Evolutionary conservation across 2,329 filamentous ascomycete species (phyloP), one percentile per base, ranked within the genome.

Genomic region (Dothidotthia symphoricarpi): DNA sequence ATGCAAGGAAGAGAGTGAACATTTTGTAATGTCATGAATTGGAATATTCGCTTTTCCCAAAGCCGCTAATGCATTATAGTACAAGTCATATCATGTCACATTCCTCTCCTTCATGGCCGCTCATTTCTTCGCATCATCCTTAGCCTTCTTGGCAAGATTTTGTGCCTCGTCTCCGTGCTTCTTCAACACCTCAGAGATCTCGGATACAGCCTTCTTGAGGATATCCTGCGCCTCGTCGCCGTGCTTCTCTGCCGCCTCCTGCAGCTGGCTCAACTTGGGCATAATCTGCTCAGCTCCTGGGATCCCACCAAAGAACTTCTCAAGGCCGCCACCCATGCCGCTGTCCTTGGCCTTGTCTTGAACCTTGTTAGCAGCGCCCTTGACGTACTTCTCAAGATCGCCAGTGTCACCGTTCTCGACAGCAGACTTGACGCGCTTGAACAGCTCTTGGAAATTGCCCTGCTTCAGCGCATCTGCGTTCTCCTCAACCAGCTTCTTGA

Each of bases 401-500:
- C 76, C 72, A 0, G 75, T 68, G 50, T 84, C 75, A 6, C 82
- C 83, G 1, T 78, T 81, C 30, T 81, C 74, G 8, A 77, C 75
- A 0, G 82, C 79, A 1, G 75, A 71, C 66, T 79, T 80, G 36
- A 82, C 73, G 61, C 80, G 78, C 34, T 80, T 69, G 56, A 83
- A 83, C 0, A 87, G 64, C 51, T 86, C 79, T 33, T 71, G 69
- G 11, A 79, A 67, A 51, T 88, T 83, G 12, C 83, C 84, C 45
- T 79, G 69, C 70, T 85, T 87, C 32, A 90, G 67, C 0, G 75
- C 66, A 39, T 85, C 81, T 31, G 76, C 74, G 64, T 90, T 89
- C 57, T 85, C 72, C 70, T 87, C 83, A 1, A 89, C 61, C 0
- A 88, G 63, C 65, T 87, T 73, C 72, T 87, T 88, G 41, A 86